Evolutionary conservation across 2,329 filamentous ascomycete species (phyloP).

Genomic region (Alternaria viburni): DNA sequence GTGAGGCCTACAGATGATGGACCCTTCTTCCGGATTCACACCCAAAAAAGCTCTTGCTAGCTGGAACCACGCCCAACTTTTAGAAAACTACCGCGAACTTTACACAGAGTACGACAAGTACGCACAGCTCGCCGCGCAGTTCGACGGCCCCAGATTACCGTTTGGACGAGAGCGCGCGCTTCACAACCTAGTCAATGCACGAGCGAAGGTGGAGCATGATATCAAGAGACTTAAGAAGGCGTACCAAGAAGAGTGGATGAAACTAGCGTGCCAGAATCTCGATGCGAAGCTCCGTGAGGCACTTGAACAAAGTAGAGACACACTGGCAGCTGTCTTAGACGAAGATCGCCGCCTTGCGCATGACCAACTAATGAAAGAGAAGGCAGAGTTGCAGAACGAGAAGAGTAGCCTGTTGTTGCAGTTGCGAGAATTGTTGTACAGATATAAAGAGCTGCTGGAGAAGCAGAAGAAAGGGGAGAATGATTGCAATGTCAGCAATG

Average conservation of each 20-base stretch:
- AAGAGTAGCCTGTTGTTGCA: neutral
- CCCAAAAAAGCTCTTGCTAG: neutral
- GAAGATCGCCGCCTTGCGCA: neutral
- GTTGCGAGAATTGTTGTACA: neutral
- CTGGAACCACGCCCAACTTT: neutral
- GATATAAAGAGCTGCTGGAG: neutral
- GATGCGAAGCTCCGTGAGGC: neutral
- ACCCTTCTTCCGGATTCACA: neutral
- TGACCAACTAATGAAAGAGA: neutral
- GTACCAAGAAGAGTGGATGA: neutral
- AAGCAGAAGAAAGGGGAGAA: neutral
- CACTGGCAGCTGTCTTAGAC: neutral
- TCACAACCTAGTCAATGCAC: neutral
- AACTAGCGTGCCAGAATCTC: neutral
- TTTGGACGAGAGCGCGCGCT: neutral
- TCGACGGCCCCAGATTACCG: neutral
- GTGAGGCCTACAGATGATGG: neutral
- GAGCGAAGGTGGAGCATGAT: neutral
- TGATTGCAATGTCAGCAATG: too few species aligned
- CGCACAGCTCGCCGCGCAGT: neutral
- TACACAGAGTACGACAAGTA: neutral
- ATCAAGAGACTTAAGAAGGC: neutral
- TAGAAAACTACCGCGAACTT: neutral
- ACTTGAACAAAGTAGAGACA: neutral
- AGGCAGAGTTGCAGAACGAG: neutral